Base-by-base conservation (phyloP, 2,329 filamentous ascomycete genomes). In the Neospermospora avenae region DNA sequence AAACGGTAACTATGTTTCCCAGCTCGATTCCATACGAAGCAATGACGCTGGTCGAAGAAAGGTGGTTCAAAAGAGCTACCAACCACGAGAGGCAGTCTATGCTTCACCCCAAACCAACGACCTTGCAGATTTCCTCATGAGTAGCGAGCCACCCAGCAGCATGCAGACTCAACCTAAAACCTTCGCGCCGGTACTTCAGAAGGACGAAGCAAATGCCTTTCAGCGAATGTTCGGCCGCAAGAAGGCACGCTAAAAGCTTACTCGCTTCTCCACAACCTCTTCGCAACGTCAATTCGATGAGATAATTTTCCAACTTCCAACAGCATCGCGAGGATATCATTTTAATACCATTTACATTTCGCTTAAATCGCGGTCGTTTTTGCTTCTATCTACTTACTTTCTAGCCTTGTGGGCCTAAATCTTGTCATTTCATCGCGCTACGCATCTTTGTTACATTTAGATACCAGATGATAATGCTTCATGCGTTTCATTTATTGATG, bases 71-170 rank as follows among this genome's bases (percentile, higher is more conserved):
- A 86, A 82, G 74, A 81, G 74, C 67, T 86, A 81, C 67, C 68
- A 70, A 58, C 65, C 69, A 13, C 67, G 72, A 24, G 69, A 72
- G 20, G 66, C 72, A 11, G 61, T 66, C 8, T 57, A 68, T 34
- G 55, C 56, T 18, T 60, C 69, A 60, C 63, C 68, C 59, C 61
- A 69, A 48, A 91, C 87, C 2, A 81, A 82, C 18, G 89, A 91
- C 54, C 74, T 93, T 46, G 89, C 90, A 0, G 84, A 85, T 55
- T 93, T 93, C 72, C 75, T 95, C 10, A 65, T 63, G 54, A 57
- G 59, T 11, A 67, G 63, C 31, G 65, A 70, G 31, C 69, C 70
- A 13, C 67, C 70, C 4, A 63, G 54, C 44, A 58, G 44, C 8
- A 55, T 53, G 39, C 62, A 64, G 31, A 54, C 63, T 5, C 60